A percentile compares a stretch with the other conserved stretches of the same genome.
Conservation (phyloP, 495 filamentous ascomycete species). For the Arthonia radiata region DNA sequence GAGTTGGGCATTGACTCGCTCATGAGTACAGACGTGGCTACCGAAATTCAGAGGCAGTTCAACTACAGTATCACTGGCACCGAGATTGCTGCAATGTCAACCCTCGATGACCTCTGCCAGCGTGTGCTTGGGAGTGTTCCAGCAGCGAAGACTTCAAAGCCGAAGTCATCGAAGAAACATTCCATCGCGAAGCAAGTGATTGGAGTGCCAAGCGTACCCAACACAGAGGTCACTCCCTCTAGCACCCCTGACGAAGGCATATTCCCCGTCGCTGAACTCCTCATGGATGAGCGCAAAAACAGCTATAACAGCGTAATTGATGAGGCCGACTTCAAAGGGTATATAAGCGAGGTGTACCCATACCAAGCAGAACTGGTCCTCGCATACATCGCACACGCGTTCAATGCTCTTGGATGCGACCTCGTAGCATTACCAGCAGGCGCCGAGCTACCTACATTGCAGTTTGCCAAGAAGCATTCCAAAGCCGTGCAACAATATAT, state of each 20-base stretch:
- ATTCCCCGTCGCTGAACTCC: too few relatives aligned
- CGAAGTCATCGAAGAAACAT: too few relatives aligned
- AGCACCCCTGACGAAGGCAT: too few relatives aligned
- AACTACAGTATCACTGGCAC: too few relatives aligned
- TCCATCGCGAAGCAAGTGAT: too few relatives aligned
- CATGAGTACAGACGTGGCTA: slow-evolving; percentile 8
- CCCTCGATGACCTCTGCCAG: too few relatives aligned
- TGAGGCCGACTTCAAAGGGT: slow-evolving; percentile 5
- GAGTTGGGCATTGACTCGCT: slow-evolving; percentile 19
- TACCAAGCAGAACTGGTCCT: slow-evolving; percentile 14
- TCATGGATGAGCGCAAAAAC: slow-evolving; percentile 5
- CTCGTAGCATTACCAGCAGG: slow-evolving; percentile 9
- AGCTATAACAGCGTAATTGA: slow-evolving; percentile 1
- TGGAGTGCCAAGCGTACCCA: too few relatives aligned
- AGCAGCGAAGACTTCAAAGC: too few relatives aligned
- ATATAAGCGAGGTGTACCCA: slow-evolving; percentile 13
- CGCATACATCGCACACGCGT: slow-evolving; percentile 18
- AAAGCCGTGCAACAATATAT: slow-evolving; percentile 12
- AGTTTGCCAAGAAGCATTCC: slow-evolving; percentile 7
- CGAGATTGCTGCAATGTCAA: too few relatives aligned
- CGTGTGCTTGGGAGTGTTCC: too few relatives aligned
- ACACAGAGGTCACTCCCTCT: too few relatives aligned
- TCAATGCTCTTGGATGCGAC: slow-evolving; percentile 13
- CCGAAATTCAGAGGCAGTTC: slow-evolving; percentile 4
- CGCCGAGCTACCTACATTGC: slow-evolving; percentile 7